Percentiles rank a stretch among this genome's conserved stretches.
These are phyloP conservation scores for Saccharomyces uvarum DNA, from an alignment of 1,139 yeast genomes.

Conservation along the genomic window DNA sequence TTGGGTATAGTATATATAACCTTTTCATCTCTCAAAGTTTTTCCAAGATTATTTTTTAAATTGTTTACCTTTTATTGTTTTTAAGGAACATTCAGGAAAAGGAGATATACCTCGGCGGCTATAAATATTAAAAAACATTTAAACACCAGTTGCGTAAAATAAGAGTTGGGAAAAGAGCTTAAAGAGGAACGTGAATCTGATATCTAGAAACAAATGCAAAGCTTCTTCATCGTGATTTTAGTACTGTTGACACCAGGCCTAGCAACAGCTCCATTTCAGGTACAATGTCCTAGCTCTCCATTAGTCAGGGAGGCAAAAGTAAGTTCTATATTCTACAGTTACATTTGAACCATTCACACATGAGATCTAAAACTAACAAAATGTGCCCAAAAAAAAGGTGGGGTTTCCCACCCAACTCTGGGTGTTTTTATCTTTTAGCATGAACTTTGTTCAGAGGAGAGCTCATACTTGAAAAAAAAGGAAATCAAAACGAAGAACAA, in stretches of 20 bases:
- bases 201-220: neutral
- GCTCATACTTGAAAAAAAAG: conserved; percentile 35
- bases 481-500: conserved; percentile 32
- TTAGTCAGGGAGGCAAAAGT: conserved; percentile 39
- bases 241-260: conserved; percentile 11
- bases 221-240: neutral
- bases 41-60: neutral
- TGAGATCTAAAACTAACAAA: neutral
- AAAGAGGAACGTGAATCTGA: neutral
- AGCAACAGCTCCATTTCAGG: conserved; percentile 34
- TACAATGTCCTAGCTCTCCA: conserved; percentile 37
- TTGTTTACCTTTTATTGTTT: neutral
- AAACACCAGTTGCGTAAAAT: neutral
- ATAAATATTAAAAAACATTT: neutral
- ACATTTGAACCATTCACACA: neutral
- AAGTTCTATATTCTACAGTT: conserved; percentile 7
- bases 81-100: neutral
- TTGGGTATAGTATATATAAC: neutral
- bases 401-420: neutral
- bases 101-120: neutral
- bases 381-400: neutral
- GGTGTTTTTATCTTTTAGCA: conserved; percentile 3
- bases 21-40: neutral
- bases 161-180: neutral
- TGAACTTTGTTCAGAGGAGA: conserved; percentile 31